Evolutionary conservation across 192 early-diverging fungal genomes (phyloP).

Genomic region (Lobosporangium transversale): DNA sequence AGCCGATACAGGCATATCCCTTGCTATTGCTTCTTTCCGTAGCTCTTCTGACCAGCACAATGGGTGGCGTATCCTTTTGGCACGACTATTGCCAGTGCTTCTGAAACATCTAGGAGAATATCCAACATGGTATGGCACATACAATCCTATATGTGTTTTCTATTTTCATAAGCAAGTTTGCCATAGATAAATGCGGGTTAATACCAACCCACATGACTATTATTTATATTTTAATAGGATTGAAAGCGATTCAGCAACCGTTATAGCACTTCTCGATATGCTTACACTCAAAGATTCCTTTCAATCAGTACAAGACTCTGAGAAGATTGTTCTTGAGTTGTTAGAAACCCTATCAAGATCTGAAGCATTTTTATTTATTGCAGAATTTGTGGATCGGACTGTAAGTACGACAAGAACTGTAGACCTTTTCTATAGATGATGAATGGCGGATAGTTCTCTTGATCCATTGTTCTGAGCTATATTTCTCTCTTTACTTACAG

Average conservation of each 20-base stretch:
- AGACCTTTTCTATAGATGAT: not conserved
- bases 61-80: conserved; percentile 1
- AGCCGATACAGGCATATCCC: not conserved
- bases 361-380: not conserved
- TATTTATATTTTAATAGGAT: too few species aligned
- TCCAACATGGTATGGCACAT: conserved; percentile 8
- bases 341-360: conserved; percentile 1
- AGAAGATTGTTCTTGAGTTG: not conserved
- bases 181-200: too few species aligned
- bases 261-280: conserved; percentile 17
- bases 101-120: conserved; percentile 27
- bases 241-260: conserved; percentile 16
- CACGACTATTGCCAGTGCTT: conserved; percentile 29
- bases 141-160: too few species aligned
- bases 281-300: conserved; percentile 20
- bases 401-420: conserved; percentile 1
- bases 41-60: not conserved
- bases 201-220: too few species aligned
- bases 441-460: not conserved
- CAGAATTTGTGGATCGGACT: conserved; percentile 12
- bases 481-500: conserved; percentile 3
- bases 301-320: not conserved
- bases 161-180: too few species aligned
- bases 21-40: conserved; percentile 16
- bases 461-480: not conserved